Base-by-base conservation (phyloP, 495 filamentous ascomycete genomes). In the Sporormia fimetaria region DNA sequence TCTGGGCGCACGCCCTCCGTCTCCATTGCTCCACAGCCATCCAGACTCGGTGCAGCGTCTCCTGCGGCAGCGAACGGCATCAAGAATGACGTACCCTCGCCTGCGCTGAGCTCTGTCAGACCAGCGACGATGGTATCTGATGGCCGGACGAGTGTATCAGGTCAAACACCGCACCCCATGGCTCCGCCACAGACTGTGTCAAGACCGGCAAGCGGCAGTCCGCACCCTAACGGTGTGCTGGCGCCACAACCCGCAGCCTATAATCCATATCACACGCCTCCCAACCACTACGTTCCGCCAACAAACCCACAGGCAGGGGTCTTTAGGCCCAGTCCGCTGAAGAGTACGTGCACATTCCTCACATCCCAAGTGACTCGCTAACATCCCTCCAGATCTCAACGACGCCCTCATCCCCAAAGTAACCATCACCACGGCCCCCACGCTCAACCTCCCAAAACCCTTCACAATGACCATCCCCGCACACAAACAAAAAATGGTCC, bases 381-480 rank as follows among this genome's bases (percentile, higher is more conserved):
- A 52, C 18, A 17, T n/a, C 31, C 20, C 21, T 22, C 37, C 36
- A 47, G 52, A 32, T 39, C 51, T 42, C 21, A 22, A 40, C 21
- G 40, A 54, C 9, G 53, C 62, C 12, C 49, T 58, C 43, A 50
- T 51, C 26, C 69, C 52, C 52, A 59, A 40, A 56, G 60, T 52
- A 40, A 55, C 70, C 17, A 57, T 93, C n/a, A 57, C 63, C 25
- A 77, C 80, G 2, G 80, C 83, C 57, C 73, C 76, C 3, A 67
- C 66, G 1, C 63, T 85, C 21, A 72, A 68, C 23, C 33, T 41
- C 5, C 40, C 42, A 4, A 52, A 59, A 21, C 60, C 53, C 14
- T 72, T 80, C 57, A 60, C 63, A 18, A 55, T 79, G 21, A 64
- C 75, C 28, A 60, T 88, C 29, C 67, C 71, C 0, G 72, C 84